phyloP scores from a whole-genome alignment of 2,329 filamentous ascomycete species.

The Fusarium goolgardi region DNA sequence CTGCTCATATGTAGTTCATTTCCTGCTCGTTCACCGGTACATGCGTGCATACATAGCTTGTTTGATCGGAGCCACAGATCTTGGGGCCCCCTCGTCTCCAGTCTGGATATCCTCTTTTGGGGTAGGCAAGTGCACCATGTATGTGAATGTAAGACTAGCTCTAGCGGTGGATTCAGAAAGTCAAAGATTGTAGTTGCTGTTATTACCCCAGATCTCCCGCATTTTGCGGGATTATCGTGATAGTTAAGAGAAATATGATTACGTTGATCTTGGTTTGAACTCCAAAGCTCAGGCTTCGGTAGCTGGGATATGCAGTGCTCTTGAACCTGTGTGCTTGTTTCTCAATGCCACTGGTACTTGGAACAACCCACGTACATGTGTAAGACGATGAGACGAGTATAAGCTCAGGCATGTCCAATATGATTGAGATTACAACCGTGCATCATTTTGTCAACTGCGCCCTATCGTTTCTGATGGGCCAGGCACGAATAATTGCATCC shows the following conservation, averaged over 20 bases:
- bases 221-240: constrained; percentile 8
- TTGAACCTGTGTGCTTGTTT: neutral
- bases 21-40: constrained; percentile 15
- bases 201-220: constrained; percentile 36
- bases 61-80: constrained; percentile 28
- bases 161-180: constrained; percentile 20
- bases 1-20: constrained; percentile 32
- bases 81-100: constrained; percentile 14
- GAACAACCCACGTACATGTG: neutral
- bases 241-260: constrained; percentile 13
- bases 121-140: constrained; percentile 2
- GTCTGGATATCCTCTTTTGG: constrained; percentile 14
- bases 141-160: constrained; percentile 19
- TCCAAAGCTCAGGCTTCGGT: too few species aligned
- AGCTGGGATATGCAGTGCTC: neutral
- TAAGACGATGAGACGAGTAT: neutral
- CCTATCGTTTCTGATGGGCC: constrained; percentile 27
- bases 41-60: constrained; percentile 11
- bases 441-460: constrained; percentile 32
- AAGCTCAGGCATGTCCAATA: constrained; percentile 6
- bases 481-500: constrained; percentile 32
- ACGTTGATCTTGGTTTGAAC: too few species aligned
- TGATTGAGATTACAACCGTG: constrained; percentile 13
- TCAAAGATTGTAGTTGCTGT: constrained; percentile 11
- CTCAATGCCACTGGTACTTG: neutral